phyloP scores from a whole-genome alignment of 352 stramenopile species.

The Pythium myriotylum region DNA sequence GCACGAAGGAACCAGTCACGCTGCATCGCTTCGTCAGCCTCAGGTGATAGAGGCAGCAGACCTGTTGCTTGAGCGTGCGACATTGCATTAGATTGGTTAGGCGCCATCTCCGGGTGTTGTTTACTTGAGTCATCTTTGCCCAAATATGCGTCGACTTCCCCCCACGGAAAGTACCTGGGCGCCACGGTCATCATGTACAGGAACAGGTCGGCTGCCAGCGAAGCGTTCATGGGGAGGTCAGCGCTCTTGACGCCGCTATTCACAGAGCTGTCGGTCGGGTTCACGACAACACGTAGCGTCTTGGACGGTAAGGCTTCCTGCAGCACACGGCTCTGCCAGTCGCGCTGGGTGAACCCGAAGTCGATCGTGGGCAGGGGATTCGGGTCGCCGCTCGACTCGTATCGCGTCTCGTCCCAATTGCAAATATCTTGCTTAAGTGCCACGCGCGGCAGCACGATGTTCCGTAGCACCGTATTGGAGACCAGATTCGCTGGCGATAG shows the following conservation, averaged over 20 bases:
- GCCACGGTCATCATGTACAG: background rate
- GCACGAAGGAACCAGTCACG: background rate
- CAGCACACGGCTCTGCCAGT: conserved; percentile 16
- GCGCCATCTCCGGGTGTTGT: background rate
- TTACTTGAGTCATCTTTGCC: background rate
- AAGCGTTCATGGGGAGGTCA: conserved; percentile 21
- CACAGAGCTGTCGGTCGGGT: conserved; percentile 6
- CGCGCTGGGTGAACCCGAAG: conserved; percentile 7
- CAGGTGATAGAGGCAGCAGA: background rate
- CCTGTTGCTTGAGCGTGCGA: background rate
- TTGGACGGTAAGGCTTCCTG: background rate
- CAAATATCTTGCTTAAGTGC: background rate
- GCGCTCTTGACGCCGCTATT: background rate
- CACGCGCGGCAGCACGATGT: background rate
- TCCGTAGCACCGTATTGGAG: no score
- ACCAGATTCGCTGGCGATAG: background rate
- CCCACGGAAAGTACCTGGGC: conserved; percentile 4
- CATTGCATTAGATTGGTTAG: background rate
- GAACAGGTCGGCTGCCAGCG: conserved; percentile 13
- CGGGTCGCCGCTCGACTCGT: background rate
- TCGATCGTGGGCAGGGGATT: background rate
- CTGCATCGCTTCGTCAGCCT: background rate
- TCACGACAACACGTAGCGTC: conserved; percentile 6
- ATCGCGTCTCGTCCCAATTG: background rate
- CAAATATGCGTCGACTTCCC: background rate